phyloP scores from a whole-genome alignment of 2,329 filamentous ascomycete species.

The Lachnellula occidentalis region DNA sequence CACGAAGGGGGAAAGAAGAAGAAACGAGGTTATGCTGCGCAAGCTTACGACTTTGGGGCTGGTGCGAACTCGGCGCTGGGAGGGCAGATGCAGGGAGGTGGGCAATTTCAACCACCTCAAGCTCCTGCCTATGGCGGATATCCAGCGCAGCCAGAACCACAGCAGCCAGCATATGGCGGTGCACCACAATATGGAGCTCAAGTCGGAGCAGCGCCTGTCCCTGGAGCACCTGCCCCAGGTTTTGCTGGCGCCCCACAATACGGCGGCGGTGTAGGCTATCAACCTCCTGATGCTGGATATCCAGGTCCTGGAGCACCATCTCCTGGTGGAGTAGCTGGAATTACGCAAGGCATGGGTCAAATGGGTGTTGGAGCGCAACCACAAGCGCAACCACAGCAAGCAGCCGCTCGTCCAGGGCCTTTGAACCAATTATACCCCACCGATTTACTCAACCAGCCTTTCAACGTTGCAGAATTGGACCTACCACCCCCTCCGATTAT shows the following conservation, averaged over 20 bases:
- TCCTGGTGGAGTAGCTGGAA: conserved; percentile 51
- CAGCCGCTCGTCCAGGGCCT: conserved; percentile 45
- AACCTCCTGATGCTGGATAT: conserved; percentile 63
- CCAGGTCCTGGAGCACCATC: conserved; percentile 42
- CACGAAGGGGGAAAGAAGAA: conserved; percentile 64
- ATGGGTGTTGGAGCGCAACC: conserved; percentile 54
- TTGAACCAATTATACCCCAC: conserved; percentile 90
- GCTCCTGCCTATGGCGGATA: conserved; percentile 34
- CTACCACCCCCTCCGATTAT: conserved; percentile 86
- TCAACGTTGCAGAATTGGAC: conserved; percentile 90
- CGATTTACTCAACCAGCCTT: conserved; percentile 85
- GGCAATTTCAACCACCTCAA: conserved; percentile 37
- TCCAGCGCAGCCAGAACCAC: conserved; percentile 24
- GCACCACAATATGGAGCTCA: conserved; percentile 25
- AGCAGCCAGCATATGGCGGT: conserved; percentile 28
- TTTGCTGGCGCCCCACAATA: conserved; percentile 30
- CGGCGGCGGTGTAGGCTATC: conserved; percentile 51
- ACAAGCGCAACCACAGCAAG: conserved; percentile 42
- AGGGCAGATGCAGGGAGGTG: conserved; percentile 58
- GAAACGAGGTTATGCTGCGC: conserved; percentile 90
- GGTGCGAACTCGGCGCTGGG: conserved; percentile 73
- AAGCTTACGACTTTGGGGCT: conserved; percentile 86
- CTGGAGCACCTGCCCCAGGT: conserved; percentile 32
- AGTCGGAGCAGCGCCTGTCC: conserved; percentile 36
- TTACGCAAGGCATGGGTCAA: conserved; percentile 78